These are phyloP conservation scores for Isatis tinctoria DNA, from an alignment of 345 rosid genomes.

Conservation along the genomic window DNA sequence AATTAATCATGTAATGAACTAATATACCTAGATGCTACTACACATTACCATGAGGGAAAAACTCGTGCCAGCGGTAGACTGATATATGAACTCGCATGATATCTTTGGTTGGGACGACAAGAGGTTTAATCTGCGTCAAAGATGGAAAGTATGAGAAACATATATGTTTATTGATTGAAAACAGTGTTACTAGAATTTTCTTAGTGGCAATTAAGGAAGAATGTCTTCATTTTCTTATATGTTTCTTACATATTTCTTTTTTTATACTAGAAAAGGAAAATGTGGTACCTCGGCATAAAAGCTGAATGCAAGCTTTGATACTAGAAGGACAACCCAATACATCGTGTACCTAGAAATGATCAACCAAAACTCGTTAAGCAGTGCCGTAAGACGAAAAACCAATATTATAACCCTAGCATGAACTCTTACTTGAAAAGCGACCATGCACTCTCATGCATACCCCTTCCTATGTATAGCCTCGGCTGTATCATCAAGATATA, in stretches of 20 bases:
- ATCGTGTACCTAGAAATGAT: conserved; percentile 48
- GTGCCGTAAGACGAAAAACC: background rate
- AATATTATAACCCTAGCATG: conserved; percentile 8
- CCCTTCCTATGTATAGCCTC: conserved; percentile 54
- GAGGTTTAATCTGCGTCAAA: conserved; percentile 51
- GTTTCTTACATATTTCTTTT: background rate
- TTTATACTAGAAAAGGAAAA: background rate
- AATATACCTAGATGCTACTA: background rate
- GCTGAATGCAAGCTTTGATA: conserved; percentile 56
- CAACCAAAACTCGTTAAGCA: background rate
- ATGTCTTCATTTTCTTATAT: background rate
- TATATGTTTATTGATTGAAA: background rate
- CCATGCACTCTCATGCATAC: conserved; percentile 56
- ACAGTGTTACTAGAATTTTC: background rate
- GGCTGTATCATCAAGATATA: conserved; percentile 37
- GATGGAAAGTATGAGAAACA: conserved; percentile 16
- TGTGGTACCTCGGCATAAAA: conserved; percentile 50
- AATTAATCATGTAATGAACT: background rate
- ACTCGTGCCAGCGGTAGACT: conserved; percentile 52
- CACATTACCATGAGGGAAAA: conserved; percentile 53
- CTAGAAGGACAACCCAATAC: conserved; percentile 53
- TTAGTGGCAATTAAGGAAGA: background rate
- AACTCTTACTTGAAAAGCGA: conserved; percentile 53
- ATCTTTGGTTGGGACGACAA: conserved; percentile 49
- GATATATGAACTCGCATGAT: conserved; percentile 36